phyloP scores from a whole-genome alignment of 163 green algal genomes.

The Scenedesmus sp. region DNA sequence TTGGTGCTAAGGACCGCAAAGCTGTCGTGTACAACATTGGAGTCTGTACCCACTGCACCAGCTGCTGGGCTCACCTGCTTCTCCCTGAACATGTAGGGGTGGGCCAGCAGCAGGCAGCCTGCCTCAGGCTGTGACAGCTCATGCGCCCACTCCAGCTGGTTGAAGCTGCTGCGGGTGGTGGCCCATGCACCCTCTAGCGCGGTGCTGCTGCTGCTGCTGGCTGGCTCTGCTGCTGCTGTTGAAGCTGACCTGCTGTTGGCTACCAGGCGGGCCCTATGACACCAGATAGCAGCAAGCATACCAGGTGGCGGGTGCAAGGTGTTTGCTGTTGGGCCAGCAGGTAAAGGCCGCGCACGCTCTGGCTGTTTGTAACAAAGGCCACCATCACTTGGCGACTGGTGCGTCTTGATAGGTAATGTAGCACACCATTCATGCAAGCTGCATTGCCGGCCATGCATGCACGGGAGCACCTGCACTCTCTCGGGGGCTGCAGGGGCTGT shows the following conservation, averaged over 20 bases:
- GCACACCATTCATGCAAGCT: background rate
- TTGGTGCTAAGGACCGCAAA: no score
- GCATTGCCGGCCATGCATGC: background rate
- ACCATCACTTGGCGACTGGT: background rate
- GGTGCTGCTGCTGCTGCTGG: background rate
- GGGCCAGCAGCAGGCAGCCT: constrained; percentile 46
- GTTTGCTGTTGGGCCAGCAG: background rate
- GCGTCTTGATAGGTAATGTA: no score
- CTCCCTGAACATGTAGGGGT: constrained; percentile 53
- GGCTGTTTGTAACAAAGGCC: background rate
- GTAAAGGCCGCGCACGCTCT: no score
- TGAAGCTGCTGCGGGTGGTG: constrained; percentile 29
- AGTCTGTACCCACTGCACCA: no score
- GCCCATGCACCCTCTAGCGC: background rate
- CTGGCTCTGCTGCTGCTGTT: constrained; percentile 2
- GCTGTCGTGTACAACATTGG: no score
- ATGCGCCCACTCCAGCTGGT: constrained; percentile 51
- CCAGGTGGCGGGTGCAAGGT: background rate
- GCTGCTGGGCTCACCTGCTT: background rate
- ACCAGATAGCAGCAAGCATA: background rate
- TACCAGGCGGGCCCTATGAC: constrained; percentile 38
- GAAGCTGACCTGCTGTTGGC: constrained; percentile 34
- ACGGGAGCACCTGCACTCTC: background rate
- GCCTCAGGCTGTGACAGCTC: constrained; percentile 45
- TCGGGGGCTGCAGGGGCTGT: background rate